Conservation (phyloP, 768 basidiomycete genomes). For the Daedalea quercina region DNA sequence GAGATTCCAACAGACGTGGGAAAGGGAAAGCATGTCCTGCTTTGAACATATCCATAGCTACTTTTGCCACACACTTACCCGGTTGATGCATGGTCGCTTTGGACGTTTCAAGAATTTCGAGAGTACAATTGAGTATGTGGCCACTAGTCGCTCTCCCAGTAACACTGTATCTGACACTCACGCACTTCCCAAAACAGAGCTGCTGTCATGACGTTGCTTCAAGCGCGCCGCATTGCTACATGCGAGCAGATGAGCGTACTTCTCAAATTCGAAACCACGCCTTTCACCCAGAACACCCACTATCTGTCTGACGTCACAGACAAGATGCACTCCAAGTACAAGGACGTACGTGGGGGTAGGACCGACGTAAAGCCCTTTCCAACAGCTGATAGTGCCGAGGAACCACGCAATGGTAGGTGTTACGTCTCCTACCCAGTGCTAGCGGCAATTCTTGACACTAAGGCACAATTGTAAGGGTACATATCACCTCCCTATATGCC, state of each 20-base stretch:
- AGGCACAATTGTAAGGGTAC: too few species aligned
- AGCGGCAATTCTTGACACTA: too few species aligned
- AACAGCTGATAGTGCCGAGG: too few species aligned
- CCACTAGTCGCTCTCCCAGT: too few species aligned
- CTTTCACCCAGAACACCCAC: constrained; percentile 37
- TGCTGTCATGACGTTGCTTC: constrained; percentile 8
- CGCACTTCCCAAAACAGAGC: constrained; percentile 3
- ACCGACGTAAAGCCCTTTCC: too few species aligned
- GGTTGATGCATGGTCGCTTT: constrained; percentile 29
- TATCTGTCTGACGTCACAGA: constrained; percentile 28
- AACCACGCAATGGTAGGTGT: too few species aligned
- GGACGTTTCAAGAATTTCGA: constrained; percentile 32
- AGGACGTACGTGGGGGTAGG: constrained; percentile 23
- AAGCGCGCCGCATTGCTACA: constrained; percentile 3
- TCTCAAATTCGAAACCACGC: constrained; percentile 15
- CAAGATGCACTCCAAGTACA: constrained; percentile 32
- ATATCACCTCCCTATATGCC: too few species aligned
- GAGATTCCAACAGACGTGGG: constrained; percentile 33
- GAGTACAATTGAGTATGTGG: constrained; percentile 27
- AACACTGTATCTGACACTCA: too few species aligned
- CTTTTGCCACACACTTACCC: constrained; percentile 24
- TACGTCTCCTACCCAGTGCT: too few species aligned
- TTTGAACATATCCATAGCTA: constrained; percentile 27
- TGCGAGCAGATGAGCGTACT: neutral
- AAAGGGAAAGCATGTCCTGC: constrained; percentile 24